phyloP scores from a whole-genome alignment of 805 yeast genomes.

The Priceomyces carsonii region DNA sequence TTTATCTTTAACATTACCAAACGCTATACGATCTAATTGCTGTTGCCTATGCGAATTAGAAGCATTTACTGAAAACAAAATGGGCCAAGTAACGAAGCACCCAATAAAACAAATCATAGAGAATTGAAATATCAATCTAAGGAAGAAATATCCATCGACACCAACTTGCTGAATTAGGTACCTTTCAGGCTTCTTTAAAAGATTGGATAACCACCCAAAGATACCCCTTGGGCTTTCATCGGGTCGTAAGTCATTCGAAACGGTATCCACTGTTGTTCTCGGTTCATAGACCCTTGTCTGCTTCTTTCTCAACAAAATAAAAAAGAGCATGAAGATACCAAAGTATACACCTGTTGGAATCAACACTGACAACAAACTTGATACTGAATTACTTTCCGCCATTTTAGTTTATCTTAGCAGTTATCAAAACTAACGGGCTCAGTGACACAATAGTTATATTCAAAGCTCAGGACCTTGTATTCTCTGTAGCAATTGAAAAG shows the following conservation, averaged over 20 bases:
- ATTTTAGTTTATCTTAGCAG: constrained; percentile 3
- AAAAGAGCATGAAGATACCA: constrained; percentile 40
- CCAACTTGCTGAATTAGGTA: constrained; percentile 70
- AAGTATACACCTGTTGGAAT: constrained; percentile 45
- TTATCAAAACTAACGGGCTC: too few species aligned
- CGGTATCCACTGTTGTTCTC: constrained; percentile 43
- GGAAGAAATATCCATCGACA: constrained; percentile 73
- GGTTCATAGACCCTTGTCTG: constrained; percentile 55
- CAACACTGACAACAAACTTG: constrained; percentile 51
- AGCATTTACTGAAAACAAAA: constrained; percentile 73
- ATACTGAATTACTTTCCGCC: constrained; percentile 34
- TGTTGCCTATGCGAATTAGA: constrained; percentile 55
- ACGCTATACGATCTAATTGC: constrained; percentile 69
- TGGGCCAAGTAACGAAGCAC: constrained; percentile 61
- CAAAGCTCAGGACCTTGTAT: too few species aligned
- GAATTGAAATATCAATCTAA: constrained; percentile 62
- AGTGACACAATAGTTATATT: too few species aligned
- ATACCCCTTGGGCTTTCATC: constrained; percentile 46
- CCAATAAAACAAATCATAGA: constrained; percentile 53
- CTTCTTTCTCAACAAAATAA: constrained; percentile 42
- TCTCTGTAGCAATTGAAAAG: too few species aligned
- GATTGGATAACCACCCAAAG: constrained; percentile 54
- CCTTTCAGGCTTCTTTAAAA: constrained; percentile 57
- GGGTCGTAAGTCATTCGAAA: constrained; percentile 46
- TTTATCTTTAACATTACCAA: constrained; percentile 61